Conservation (phyloP, 345 rosid genomes). For the Ricinus communis region DNA sequence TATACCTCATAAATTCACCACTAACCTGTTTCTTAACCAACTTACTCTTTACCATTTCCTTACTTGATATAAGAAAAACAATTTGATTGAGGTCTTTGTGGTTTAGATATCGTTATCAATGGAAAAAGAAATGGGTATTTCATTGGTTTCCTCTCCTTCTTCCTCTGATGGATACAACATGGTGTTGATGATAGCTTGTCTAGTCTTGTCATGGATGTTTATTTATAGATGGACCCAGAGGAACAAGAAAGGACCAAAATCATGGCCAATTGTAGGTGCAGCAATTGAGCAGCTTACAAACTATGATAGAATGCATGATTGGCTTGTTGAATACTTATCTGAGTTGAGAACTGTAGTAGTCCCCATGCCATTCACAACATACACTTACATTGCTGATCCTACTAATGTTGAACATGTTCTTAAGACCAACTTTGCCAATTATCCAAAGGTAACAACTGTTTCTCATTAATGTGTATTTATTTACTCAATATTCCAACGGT, state of each 20-base stretch:
- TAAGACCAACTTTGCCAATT: constrained; percentile 78
- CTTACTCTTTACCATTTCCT: constrained; percentile 20
- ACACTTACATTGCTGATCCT: constrained; percentile 93
- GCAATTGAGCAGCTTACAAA: constrained; percentile 77
- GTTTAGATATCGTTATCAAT: not conserved
- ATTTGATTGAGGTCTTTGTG: not conserved
- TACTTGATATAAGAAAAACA: constrained; percentile 28
- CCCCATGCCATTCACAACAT: constrained; percentile 84
- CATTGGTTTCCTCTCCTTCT: constrained; percentile 9
- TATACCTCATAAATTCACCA: constrained; percentile 20
- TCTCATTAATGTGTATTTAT: not conserved
- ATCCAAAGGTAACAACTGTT: constrained; percentile 67
- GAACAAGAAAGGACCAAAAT: constrained; percentile 67
- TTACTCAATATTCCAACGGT: not conserved
- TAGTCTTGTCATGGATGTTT: constrained; percentile 60
- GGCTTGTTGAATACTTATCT: constrained; percentile 74
- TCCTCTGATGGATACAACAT: constrained; percentile 32
- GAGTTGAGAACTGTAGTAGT: constrained; percentile 68
- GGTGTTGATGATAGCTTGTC: constrained; percentile 44
- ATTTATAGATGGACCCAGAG: constrained; percentile 77
- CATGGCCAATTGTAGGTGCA: constrained; percentile 96
- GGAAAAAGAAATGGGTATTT: constrained; percentile 16
- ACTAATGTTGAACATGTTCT: constrained; percentile 85
- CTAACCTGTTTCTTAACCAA: constrained; percentile 25
- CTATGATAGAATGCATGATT: constrained; percentile 86